Evolutionary conservation across 2,329 filamentous ascomycete species (phyloP), one percentile per base, ranked within the genome.

Genomic region (Ophioceras dolichostomum): DNA sequence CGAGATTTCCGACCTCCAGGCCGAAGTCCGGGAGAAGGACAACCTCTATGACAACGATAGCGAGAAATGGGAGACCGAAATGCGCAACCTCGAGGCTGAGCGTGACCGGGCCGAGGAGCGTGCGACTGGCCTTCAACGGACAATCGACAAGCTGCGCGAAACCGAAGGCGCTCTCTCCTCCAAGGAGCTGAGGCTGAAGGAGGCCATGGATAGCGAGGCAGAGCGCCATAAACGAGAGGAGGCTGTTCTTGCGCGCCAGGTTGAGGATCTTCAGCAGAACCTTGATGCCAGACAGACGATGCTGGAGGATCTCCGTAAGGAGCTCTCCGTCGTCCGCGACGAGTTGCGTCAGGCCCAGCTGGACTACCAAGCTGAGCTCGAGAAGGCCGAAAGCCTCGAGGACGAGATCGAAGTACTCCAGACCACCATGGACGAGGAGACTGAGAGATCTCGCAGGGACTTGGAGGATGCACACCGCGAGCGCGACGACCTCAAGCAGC

Each of bases 341-440:
- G 77, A 86, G 39, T 65, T 87, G 8, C 73, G 81, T n/a, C 65
- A 79, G 35, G 72, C 73, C 19, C 73, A 78, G 44, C 67, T 79
- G 17, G 75, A 79, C 45, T 69, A 75, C 50, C 70, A 76, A 45
- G 54, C 66, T 1, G 65, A 83, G 41, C 64, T 65, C 34, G 78
- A 83, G 45, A 84, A 77, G 52, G 64, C 78, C 2, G 73, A 81
- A 40, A 68, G 69, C 7, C 55, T 88, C 16, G 80, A 88, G 51
- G 82, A 87, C 45, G 83, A 87, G 52, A 67, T 86, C n/a, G 77
- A 84, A 37, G 73, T 84, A 20, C 59, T 88, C 12, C 80, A 86
- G 52, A 65, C 68, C 17, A 72, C 68, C 27, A 56, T 79, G 31
- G 77, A 83, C 35, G 71, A 79, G 41, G 78, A 81, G 52, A 69